Conservation (phyloP, 495 filamentous ascomycete species). For the Lentithecium fluviatile region DNA sequence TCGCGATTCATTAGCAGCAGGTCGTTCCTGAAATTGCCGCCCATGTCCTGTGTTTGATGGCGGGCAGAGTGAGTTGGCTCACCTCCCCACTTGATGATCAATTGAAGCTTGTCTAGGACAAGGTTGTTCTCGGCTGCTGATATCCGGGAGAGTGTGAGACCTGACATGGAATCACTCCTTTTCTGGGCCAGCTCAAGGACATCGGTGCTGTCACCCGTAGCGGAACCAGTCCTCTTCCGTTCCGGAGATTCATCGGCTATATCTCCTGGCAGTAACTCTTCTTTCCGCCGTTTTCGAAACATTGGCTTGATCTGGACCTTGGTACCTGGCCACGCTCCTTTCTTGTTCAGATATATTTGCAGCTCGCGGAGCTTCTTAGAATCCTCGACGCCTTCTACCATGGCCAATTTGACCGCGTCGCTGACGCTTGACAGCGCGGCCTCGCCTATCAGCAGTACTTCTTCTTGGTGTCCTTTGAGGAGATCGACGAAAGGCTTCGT, state of each 20-base stretch:
- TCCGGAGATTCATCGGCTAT: constrained; percentile 26
- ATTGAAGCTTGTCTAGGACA: constrained; percentile 88
- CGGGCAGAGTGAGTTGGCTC: constrained; percentile 96
- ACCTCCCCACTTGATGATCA: constrained; percentile 98
- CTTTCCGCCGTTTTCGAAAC: constrained; percentile 78
- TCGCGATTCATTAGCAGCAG: constrained; percentile 90
- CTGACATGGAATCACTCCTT: constrained; percentile 78
- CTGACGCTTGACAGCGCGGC: constrained; percentile 86
- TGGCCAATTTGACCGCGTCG: constrained; percentile 74
- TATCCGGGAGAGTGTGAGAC: constrained; percentile 82
- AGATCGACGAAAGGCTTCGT: constrained; percentile 93
- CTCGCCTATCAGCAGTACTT: constrained; percentile 90
- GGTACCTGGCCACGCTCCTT: constrained; percentile 89
- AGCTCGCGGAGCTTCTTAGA: constrained; percentile 78
- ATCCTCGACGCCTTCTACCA: constrained; percentile 78
- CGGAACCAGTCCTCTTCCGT: constrained; percentile 17
- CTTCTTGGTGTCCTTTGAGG: constrained; percentile 90
- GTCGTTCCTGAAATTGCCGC: constrained; percentile 93
- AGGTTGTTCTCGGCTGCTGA: constrained; percentile 87
- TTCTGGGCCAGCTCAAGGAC: constrained; percentile 23
- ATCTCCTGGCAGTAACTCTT: constrained; percentile 48
- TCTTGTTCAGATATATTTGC: constrained; percentile 81
- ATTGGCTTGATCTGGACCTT: constrained; percentile 99
- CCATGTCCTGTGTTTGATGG: constrained; percentile 92
- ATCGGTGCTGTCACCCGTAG: constrained; percentile 10